These are phyloP conservation scores for Panicum miliaceum DNA, from an alignment of 176 grass and related monocot species.

Conservation along the genomic window DNA sequence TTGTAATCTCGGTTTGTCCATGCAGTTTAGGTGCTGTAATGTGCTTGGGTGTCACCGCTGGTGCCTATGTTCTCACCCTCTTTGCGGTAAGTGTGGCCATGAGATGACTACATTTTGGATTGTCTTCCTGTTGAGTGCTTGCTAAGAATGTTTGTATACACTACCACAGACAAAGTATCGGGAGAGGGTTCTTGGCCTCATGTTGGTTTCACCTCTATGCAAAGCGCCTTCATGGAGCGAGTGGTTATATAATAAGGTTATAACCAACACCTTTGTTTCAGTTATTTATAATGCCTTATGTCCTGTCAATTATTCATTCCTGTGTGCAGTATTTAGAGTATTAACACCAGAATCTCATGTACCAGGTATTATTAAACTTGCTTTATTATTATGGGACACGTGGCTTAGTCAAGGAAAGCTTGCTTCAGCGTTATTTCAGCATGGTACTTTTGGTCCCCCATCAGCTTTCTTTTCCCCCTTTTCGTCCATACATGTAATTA, in stretches of 20 bases:
- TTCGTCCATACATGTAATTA: background rate
- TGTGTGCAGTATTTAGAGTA: background rate
- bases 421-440: constrained; percentile 97
- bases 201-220: constrained; percentile 93
- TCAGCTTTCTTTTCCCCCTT: constrained; percentile 8
- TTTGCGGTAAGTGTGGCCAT: constrained; percentile 69
- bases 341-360: constrained; percentile 31
- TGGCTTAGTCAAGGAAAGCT: constrained; percentile 84
- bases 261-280: constrained; percentile 8
- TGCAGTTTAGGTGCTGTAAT: constrained; percentile 88
- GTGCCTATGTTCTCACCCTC: constrained; percentile 90
- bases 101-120: constrained; percentile 21
- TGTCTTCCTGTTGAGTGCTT: background rate
- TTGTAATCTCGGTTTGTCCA: constrained; percentile 18
- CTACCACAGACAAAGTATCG: constrained; percentile 70
- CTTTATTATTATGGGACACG: constrained; percentile 94
- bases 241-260: constrained; percentile 95
- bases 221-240: constrained; percentile 97
- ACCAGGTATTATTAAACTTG: constrained; percentile 78
- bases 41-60: constrained; percentile 95
- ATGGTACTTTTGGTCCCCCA: constrained; percentile 52
- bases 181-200: constrained; percentile 83
- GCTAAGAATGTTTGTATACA: constrained; percentile 32
- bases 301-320: constrained; percentile 14
- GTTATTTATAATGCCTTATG: background rate